Evolutionary conservation across 2,329 filamentous ascomycete species (phyloP), one percentile per base, ranked within the genome.

Genomic region (Colletotrichum sp.): DNA sequence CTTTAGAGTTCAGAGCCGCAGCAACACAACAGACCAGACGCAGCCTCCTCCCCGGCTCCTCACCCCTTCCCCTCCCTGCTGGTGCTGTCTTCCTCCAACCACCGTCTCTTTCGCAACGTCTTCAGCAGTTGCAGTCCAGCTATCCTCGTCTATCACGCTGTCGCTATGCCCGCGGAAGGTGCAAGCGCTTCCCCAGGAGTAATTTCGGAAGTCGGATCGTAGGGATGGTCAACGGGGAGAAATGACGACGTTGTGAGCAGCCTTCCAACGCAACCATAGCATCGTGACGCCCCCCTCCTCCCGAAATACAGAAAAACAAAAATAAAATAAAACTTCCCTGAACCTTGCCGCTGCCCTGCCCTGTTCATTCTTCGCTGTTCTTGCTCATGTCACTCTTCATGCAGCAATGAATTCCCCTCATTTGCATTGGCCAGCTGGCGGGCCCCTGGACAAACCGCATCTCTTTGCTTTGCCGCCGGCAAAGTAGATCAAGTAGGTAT

Each of bases 1-100:
- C 61, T 75, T 75, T 75, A 75, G 52, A 75, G 72, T 75, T 75
- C 72, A 61, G 43, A 38, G 56, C 38, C 70, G 72, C 72, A 75
- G 62, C 55, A 62, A 32, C 16, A 16, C 30, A 34, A 55, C 30
- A 32, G 68, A 58, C 24, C 68, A 66, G 72, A 16, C 67, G n/a
- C 30, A 28, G 21, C 65, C 66, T 70, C 13, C 36, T 21, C 43
- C 32, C 67, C 67, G 13, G 56, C 30, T 43, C 58, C 38, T 32
- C 26, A 26, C 38, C 34, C 62, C 26, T 66, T 30, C 28, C 62
- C 38, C 62, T 43, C 36, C 38, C 9, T 38, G 36, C 43, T 15
- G n/a, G 48, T 38, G 38, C 62, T 34, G 65, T 15, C 38, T 30
- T 30, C 65, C 43, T 58, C 65, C 62, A 66, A 52, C 62, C 62